Percentiles rank a stretch among this genome's conserved stretches.
Conservation (phyloP, 2,329 filamentous ascomycete genomes). For the Chrysoporthe cubensis region DNA sequence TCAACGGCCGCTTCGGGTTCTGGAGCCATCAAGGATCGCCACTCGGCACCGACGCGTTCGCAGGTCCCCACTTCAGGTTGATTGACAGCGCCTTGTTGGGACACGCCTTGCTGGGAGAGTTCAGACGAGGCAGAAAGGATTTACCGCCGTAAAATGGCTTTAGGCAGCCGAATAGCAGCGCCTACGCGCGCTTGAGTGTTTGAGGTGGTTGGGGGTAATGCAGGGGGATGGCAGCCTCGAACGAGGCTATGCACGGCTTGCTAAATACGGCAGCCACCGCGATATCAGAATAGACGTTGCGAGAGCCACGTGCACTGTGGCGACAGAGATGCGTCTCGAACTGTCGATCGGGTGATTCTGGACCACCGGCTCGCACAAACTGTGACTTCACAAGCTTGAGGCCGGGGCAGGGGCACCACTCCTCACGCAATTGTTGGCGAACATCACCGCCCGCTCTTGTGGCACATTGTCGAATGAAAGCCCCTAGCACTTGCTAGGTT, state of each 20-base stretch:
- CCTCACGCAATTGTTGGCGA: background rate
- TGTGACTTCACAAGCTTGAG: conserved; percentile 3
- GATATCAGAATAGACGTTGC: background rate
- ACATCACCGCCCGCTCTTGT: background rate
- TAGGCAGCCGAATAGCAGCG: conserved; percentile 5
- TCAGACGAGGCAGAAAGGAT: conserved; percentile 11
- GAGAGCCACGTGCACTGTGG: background rate
- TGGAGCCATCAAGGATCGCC: background rate
- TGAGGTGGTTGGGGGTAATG: background rate
- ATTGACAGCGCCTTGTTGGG: conserved; percentile 2
- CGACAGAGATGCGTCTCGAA: background rate
- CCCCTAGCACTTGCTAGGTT: background rate
- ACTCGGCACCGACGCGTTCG: background rate
- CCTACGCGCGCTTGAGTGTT: conserved; percentile 8
- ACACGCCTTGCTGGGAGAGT: background rate
- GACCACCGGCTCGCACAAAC: background rate
- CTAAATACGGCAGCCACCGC: background rate
- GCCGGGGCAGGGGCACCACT: conserved; percentile 2
- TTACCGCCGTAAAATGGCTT: background rate
- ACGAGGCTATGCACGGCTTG: background rate
- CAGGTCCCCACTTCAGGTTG: background rate
- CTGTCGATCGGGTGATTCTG: background rate
- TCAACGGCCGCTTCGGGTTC: too few relatives aligned
- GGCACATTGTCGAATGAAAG: background rate
- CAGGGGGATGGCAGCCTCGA: background rate